phyloP scores from a whole-genome alignment of 75 land plant genomes.

The Picea sitchensis region DNA sequence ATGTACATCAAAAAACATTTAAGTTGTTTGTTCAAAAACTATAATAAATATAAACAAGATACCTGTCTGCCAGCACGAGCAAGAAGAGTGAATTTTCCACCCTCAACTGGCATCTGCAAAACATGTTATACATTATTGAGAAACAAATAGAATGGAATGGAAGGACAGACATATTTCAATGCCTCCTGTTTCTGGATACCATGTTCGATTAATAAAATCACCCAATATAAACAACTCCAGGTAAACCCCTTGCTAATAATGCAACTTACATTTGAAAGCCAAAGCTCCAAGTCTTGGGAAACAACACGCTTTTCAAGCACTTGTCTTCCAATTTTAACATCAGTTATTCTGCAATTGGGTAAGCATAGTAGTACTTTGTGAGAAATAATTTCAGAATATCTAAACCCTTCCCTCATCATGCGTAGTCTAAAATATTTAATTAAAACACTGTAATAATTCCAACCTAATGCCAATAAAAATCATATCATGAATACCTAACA shows the following conservation, averaged over 20 bases:
- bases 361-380: neutral
- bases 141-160: neutral
- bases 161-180: neutral
- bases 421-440: neutral
- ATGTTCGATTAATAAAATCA: neutral
- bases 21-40: neutral
- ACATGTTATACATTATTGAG: neutral
- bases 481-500: neutral
- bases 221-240: neutral
- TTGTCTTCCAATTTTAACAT: constrained; percentile 66
- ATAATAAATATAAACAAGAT: neutral
- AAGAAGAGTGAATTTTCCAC: constrained; percentile 68
- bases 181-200: neutral
- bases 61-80: constrained; percentile 99
- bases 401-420: neutral
- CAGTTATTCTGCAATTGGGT: constrained; percentile 48
- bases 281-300: constrained; percentile 93
- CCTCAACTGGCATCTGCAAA: constrained; percentile 63
- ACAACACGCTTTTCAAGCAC: constrained; percentile 93
- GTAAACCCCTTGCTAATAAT: neutral
- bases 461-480: neutral
- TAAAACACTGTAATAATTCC: neutral
- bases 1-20: neutral
- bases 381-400: neutral
- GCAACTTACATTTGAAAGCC: constrained; percentile 89